phyloP scores from a whole-genome alignment of 129 eudicot genomes.

The Escallonia herrerae region DNA sequence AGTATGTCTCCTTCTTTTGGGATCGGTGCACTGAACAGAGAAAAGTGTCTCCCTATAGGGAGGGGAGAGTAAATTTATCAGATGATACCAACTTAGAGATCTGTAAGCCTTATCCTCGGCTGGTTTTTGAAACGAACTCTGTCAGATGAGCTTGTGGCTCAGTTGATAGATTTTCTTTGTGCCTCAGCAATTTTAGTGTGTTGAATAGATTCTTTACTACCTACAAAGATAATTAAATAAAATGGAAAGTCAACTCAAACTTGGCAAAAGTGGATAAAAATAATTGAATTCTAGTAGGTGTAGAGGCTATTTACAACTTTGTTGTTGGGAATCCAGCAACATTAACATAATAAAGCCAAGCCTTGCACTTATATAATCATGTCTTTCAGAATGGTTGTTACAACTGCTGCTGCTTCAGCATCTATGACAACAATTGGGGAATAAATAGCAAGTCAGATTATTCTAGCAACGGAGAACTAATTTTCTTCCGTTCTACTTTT shows the following conservation, averaged over 20 bases:
- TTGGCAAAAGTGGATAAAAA: constrained; percentile 10
- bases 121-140: too few species aligned
- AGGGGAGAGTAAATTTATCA: too few species aligned
- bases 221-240: constrained; percentile 8
- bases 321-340: constrained; percentile 24
- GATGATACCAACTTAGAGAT: too few species aligned
- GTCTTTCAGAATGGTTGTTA: constrained; percentile 4
- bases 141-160: too few species aligned
- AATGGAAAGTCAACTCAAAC: constrained; percentile 1
- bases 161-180: background rate
- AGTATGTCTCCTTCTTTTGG: too few species aligned
- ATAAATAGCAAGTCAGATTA: background rate
- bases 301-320: constrained; percentile 14
- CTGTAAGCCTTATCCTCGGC: too few species aligned
- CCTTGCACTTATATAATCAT: constrained; percentile 16
- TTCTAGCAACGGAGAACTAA: too few species aligned
- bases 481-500: too few species aligned
- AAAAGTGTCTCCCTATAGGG: too few species aligned
- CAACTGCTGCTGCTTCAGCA: constrained; percentile 10
- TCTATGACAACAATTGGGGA: constrained; percentile 6
- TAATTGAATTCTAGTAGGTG: constrained; percentile 4
- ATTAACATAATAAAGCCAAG: constrained; percentile 31
- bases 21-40: too few species aligned
- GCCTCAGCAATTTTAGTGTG: constrained; percentile 11
- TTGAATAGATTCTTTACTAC: constrained; percentile 32